phyloP scores from a whole-genome alignment of 2,329 filamentous ascomycete genomes.

The Aspergillus oerlinghausenensis region DNA sequence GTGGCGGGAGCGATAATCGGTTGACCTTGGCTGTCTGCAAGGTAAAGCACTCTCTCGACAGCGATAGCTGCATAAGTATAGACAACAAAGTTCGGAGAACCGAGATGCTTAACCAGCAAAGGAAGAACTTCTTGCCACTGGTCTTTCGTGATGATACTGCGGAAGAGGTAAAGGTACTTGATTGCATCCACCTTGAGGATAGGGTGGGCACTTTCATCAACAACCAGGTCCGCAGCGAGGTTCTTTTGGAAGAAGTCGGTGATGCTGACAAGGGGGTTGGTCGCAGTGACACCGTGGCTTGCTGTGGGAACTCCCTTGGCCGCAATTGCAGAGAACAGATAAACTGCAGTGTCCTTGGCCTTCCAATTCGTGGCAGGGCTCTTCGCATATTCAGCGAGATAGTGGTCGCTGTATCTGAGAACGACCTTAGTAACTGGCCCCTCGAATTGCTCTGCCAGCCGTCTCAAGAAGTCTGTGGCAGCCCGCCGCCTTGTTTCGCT shows the following conservation, averaged over 20 bases:
- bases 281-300: constrained; percentile 82
- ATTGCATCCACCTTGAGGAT: constrained; percentile 97
- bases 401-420: constrained; percentile 79
- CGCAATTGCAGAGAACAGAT: constrained; percentile 90
- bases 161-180: constrained; percentile 96
- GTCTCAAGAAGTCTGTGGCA: constrained; percentile 88
- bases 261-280: constrained; percentile 82
- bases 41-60: constrained; percentile 85
- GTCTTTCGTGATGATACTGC: constrained; percentile 84
- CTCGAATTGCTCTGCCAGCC: constrained; percentile 86
- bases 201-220: constrained; percentile 64
- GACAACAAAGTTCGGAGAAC: constrained; percentile 87
- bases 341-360: constrained; percentile 96
- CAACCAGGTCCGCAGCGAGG: constrained; percentile 81
- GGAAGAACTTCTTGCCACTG: constrained; percentile 90
- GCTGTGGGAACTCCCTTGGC: constrained; percentile 85
- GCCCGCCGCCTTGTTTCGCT: constrained; percentile 88
- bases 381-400: constrained; percentile 69
- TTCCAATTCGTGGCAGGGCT: constrained; percentile 74
- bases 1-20: constrained; percentile 75
- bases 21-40: constrained; percentile 69
- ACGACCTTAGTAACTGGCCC: constrained; percentile 80
- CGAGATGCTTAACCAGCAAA: constrained; percentile 84
- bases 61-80: constrained; percentile 97
- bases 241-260: constrained; percentile 93